Evolutionary conservation across 257 asterid species (phyloP), one percentile per base, ranked within the genome.

Genomic region (Eustoma russellianum): DNA sequence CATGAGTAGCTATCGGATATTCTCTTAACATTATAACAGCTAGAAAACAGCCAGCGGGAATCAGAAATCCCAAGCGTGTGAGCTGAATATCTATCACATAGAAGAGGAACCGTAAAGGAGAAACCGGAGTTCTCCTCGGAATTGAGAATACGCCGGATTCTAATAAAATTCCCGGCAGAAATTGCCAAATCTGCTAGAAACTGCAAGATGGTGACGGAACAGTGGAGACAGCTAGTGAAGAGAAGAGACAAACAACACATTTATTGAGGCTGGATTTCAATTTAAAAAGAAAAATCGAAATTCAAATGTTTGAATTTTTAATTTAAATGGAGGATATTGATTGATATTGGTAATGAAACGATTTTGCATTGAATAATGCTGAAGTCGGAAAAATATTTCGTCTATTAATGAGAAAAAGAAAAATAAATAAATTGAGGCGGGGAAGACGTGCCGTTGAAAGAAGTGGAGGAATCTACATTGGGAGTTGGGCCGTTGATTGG

Each of bases 271-370:
- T 9, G 16, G 12, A 1, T 2, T 16, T 44, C n/a, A 24, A 7
- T 11, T 33, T n/a, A 24, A 2, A 24, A 24, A 24, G 3, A 24
- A 24, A 24, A 24, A 24, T 10, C 38, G 60, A 52, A 46, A 3
- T 52, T 33, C 5, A 38, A 14, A 53, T 18, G 46, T 63, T 47
- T 69, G 55, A 54, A 41, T 19, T 41, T 9, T 24, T 24, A 24
- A 24, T 24, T 19, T 24, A 24, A 24, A 24, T 24, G 30, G 30
- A 24, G 30, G 30, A 24, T 24, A 24, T 24, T 24, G 30, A 24
- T 24, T 24, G 30, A 24, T 24, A 5, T 43, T n/a, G 68, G 68
- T 49, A 55, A 63, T 59, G 62, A n/a, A 40, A 28, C 3, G 19
- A 24, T 17, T 16, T 13, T 8, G 0, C 2, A 6, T 9, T 45